Evolutionary conservation across 2,329 filamentous ascomycete genomes (phyloP).

Genomic region (Fusarium torulosum): DNA sequence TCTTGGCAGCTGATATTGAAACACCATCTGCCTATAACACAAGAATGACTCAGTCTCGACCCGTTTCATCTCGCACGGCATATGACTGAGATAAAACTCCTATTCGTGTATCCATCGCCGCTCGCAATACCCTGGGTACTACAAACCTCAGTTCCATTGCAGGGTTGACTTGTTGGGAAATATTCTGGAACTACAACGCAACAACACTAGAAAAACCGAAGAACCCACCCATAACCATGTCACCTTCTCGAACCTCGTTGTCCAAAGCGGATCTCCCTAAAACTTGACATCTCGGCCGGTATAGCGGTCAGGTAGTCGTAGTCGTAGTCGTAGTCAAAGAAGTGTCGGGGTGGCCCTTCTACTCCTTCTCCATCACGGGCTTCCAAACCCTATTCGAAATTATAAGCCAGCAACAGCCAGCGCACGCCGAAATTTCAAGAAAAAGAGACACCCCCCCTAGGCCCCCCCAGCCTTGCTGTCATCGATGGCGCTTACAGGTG

Average conservation of each 20-base stretch:
- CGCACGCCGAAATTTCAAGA: conserved; percentile 4
- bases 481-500: conserved; percentile 29
- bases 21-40: conserved; percentile 21
- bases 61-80: conserved; percentile 21
- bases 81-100: conserved; percentile 18
- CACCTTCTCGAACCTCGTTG: conserved; percentile 22
- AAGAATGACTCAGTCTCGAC: conserved; percentile 7
- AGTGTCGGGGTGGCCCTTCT: too few species aligned
- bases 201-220: conserved; percentile 17
- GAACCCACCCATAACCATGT: conserved; percentile 25
- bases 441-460: neutral
- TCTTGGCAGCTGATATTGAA: conserved; percentile 21
- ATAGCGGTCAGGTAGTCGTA: conserved; percentile 22
- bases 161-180: conserved; percentile 37
- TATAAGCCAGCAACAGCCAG: conserved; percentile 13
- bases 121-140: conserved; percentile 9
- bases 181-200: conserved; percentile 32
- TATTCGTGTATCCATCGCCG: conserved; percentile 7
- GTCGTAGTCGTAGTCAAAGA: conserved; percentile 11
- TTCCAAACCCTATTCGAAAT: conserved; percentile 39
- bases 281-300: conserved; percentile 39
- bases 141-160: conserved; percentile 3
- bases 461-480: conserved; percentile 24
- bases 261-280: conserved; percentile 29
- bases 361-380: conserved; percentile 31